Evolutionary conservation across 106 monocot genomes (phyloP), one percentile per base, ranked within the genome.

Genomic region (Platanthera zijinensis): DNA sequence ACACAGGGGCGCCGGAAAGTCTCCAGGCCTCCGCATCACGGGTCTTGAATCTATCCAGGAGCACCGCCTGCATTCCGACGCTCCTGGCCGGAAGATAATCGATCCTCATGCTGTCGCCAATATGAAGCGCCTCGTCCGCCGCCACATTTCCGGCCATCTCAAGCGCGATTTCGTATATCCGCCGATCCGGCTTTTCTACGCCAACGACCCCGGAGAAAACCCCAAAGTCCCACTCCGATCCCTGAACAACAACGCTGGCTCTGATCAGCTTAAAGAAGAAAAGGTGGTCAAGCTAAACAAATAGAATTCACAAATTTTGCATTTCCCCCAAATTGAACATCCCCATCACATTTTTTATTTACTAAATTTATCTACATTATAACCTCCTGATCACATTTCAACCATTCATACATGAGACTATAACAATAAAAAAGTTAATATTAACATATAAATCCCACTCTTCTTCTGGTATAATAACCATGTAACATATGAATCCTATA

Each of bases 171-270:
- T 97, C 69, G 48, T 94, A 97, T 6, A 97, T 94, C 72, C 56
- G 84, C 8, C 85, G 89, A 52, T 97, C 83, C 0, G 97, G 97
- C 62, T 97, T 97, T 73, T 97, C 97, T 0, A 97, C 69, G 5
- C 97, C 97, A 6, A 88, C 88, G 5, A 92, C 21, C 22, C 97
- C 97, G 8, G 97, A 97, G 86, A 97, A 97, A n/a, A 97, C 91
- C 8, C 94, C 97, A 48, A 97, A 94, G 85, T 94, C 97, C 97
- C 97, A 97, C 76, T 97, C 97, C 9, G 94, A 91, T 68, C 93
- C 91, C 97, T 97, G 87, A 61, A 61, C 8, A 61, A 61, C 0
- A 19, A 19, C 6, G 21, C 18, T 0, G 59, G 19, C 13, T 53
- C 14, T 10, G 14, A 9, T 53, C 52, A 53, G 9, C 52, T 10